Conservation (phyloP, 2,329 filamentous ascomycete genomes). For the Fusarium decemcellulare region DNA sequence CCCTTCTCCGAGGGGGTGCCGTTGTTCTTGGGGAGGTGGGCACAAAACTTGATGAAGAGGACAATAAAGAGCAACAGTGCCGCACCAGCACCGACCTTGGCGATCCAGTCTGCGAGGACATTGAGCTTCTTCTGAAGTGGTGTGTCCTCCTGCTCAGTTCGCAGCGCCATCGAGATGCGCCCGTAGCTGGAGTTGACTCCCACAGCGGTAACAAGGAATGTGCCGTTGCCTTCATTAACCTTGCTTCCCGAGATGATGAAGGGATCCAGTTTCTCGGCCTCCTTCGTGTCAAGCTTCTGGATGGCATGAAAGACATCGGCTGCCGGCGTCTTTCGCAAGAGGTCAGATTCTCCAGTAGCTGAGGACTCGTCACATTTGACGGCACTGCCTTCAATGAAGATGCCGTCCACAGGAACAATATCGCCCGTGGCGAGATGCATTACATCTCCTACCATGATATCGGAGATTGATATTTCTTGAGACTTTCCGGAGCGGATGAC, state of each 20-base stretch:
- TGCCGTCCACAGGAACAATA: conserved; percentile 78
- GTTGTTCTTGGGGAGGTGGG: conserved; percentile 67
- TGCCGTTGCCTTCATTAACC: conserved; percentile 68
- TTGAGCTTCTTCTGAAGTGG: conserved; percentile 69
- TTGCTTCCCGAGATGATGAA: conserved; percentile 73
- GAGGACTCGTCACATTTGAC: conserved; percentile 80
- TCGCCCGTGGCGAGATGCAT: conserved; percentile 79
- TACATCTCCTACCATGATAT: conserved; percentile 79
- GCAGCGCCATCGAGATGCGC: conserved; percentile 69
- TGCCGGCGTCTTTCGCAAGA: conserved; percentile 76
- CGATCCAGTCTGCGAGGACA: conserved; percentile 49
- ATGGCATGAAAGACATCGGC: conserved; percentile 71
- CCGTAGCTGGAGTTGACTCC: conserved; percentile 69
- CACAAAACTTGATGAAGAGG: conserved; percentile 83
- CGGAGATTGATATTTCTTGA: conserved; percentile 73
- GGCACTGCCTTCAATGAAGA: conserved; percentile 71
- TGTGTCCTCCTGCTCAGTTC: conserved; percentile 65
- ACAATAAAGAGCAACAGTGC: conserved; percentile 82
- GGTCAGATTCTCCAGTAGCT: conserved; percentile 80
- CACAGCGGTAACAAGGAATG: conserved; percentile 69
- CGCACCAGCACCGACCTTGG: conserved; percentile 71
- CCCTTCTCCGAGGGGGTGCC: conserved; percentile 68
- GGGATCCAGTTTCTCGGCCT: conserved; percentile 69
- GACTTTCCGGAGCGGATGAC: conserved; percentile 77
- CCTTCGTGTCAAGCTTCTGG: conserved; percentile 57